These are phyloP conservation scores for Aegilops umbellulata DNA, from an alignment of 176 grass and related monocot genomes.

Conservation along the genomic window DNA sequence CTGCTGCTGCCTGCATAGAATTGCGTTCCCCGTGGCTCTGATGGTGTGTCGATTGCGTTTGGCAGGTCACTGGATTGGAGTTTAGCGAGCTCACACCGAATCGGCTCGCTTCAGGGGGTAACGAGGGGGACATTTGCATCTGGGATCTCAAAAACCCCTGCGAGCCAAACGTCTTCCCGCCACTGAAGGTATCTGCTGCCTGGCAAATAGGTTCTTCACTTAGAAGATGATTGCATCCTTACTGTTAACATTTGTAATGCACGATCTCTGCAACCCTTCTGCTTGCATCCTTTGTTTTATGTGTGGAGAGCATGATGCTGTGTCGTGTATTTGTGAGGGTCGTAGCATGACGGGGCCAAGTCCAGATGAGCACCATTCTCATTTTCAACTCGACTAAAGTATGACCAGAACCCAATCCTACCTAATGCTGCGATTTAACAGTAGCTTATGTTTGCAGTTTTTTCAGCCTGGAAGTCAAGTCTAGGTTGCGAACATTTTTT, in stretches of 20 bases:
- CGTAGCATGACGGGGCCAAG: neutral
- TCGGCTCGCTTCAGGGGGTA: constrained; percentile 81
- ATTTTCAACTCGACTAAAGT: neutral
- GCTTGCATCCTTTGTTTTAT: neutral
- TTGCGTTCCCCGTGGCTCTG: constrained; percentile 8
- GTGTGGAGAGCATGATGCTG: neutral
- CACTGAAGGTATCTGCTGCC: constrained; percentile 68
- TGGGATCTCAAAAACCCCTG: constrained; percentile 90
- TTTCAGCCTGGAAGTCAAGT: neutral
- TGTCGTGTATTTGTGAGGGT: neutral
- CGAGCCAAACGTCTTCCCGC: constrained; percentile 64
- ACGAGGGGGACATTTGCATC: constrained; percentile 86
- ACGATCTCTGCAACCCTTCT: neutral
- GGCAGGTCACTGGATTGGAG: constrained; percentile 86
- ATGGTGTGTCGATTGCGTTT: constrained; percentile 13
- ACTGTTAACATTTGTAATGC: constrained; percentile 6
- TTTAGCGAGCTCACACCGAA: constrained; percentile 73
- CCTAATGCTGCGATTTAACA: neutral
- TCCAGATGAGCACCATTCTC: neutral
- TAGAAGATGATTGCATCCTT: neutral
- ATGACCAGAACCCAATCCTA: constrained; percentile 12
- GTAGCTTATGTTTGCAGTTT: neutral
- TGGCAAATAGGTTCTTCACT: neutral
- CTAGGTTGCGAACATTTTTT: neutral
- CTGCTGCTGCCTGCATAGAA: constrained; percentile 8